phyloP scores from a whole-genome alignment of 23 red algal species.

The Chondrus crispus region DNA sequence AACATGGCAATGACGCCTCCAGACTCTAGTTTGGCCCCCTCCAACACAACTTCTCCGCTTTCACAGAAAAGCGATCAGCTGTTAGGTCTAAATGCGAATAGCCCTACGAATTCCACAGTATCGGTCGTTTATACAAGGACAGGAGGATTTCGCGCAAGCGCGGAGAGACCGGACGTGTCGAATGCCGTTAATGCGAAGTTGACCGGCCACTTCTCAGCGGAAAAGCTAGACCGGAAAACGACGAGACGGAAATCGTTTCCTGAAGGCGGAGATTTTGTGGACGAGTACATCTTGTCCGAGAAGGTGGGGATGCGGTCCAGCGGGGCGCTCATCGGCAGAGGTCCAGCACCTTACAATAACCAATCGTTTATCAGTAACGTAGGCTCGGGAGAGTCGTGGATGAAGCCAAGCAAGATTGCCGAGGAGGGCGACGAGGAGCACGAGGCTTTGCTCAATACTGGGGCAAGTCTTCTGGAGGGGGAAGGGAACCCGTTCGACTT shows the following conservation, averaged over 20 bases:
- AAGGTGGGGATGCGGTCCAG: conserved; percentile 54
- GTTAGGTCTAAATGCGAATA: neutral
- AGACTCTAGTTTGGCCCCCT: neutral
- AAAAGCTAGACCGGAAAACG: neutral
- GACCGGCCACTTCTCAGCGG: too few relatives aligned
- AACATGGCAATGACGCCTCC: neutral
- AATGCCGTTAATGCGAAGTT: neutral
- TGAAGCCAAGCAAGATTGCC: neutral
- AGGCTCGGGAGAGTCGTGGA: neutral
- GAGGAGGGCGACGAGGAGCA: neutral
- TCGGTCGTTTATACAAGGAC: neutral
- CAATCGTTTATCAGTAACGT: neutral
- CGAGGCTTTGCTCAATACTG: neutral
- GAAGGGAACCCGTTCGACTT: conserved; percentile 37
- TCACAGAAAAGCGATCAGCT: neutral
- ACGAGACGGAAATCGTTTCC: neutral
- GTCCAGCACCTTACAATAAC: conserved; percentile 26
- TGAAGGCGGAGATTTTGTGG: conserved; percentile 1
- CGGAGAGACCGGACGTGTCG: neutral
- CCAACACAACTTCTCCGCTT: neutral
- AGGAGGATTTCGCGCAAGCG: neutral
- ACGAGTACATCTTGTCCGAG: conserved; percentile 39
- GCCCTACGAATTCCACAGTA: neutral
- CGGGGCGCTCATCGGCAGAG: conserved; percentile 26
- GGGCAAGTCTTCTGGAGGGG: conserved; percentile 38